Percentiles rank a stretch among this genome's conserved stretches.
phyloP scores from a whole-genome alignment of 345 rosid species.

The Acer yangbiense region DNA sequence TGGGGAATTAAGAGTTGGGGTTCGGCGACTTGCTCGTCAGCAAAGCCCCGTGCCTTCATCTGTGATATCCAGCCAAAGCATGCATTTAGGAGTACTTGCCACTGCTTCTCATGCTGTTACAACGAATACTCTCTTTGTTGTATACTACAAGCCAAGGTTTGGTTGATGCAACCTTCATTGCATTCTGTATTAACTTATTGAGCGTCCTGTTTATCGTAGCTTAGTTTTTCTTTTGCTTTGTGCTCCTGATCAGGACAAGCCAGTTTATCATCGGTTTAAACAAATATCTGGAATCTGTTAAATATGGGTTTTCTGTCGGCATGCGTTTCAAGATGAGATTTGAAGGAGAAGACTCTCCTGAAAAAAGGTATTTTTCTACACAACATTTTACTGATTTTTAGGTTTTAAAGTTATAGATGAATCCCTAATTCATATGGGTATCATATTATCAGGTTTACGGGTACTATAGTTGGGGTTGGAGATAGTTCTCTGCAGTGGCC shows the following conservation, averaged over 20 bases:
- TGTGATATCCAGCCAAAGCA: constrained; percentile 78
- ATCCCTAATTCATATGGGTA: background rate
- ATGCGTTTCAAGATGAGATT: constrained; percentile 82
- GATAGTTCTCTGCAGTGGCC: constrained; percentile 66
- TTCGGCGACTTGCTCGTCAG: constrained; percentile 52
- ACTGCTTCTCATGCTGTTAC: constrained; percentile 76
- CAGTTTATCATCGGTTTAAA: constrained; percentile 63
- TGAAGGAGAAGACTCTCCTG: constrained; percentile 80
- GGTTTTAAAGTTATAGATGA: background rate
- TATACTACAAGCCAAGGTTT: constrained; percentile 80
- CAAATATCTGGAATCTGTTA: constrained; percentile 56
- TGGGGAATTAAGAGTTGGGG: constrained; percentile 69
- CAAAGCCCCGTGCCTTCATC: constrained; percentile 63
- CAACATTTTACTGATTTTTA: background rate
- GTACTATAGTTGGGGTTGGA: constrained; percentile 68
- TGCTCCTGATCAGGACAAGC: constrained; percentile 51
- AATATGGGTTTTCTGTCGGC: constrained; percentile 49
- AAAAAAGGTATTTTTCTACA: constrained; percentile 48
- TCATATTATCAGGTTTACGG: constrained; percentile 55
- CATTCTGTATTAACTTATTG: background rate
- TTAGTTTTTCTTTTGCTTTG: constrained; percentile 8
- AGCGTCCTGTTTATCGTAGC: background rate
- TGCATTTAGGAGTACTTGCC: constrained; percentile 86
- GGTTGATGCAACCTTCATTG: constrained; percentile 5
- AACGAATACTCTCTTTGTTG: constrained; percentile 58